Evolutionary conservation across 306 rosid species (phyloP).

Genomic region (Malus sieversii): DNA sequence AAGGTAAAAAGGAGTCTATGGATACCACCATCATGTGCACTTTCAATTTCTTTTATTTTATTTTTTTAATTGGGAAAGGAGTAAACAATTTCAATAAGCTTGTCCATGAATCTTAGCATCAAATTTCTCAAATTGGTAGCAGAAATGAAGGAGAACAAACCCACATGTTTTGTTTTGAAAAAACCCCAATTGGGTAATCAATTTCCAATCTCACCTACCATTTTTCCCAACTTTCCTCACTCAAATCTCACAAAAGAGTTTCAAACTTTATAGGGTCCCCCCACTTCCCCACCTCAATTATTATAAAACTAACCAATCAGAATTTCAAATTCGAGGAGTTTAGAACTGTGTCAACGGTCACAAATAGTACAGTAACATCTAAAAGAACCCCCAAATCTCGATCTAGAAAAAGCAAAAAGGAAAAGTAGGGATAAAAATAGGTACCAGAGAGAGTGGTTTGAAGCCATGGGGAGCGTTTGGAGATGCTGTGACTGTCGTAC

Average conservation of each 20-base stretch:
- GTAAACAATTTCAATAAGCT: background rate
- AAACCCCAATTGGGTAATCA: background rate
- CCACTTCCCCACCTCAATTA: constrained; percentile 2
- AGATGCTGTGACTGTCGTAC: constrained; percentile 46
- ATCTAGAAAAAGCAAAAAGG: background rate
- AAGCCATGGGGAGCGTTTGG: constrained; percentile 68
- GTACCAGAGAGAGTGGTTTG: constrained; percentile 70
- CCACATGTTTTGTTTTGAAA: background rate
- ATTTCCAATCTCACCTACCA: constrained; percentile 5
- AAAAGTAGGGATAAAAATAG: background rate
- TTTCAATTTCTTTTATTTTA: background rate
- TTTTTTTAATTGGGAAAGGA: background rate
- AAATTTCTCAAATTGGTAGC: background rate
- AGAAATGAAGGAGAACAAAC: background rate
- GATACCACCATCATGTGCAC: no score
- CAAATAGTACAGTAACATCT: background rate
- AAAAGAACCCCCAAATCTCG: background rate
- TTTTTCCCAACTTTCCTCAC: background rate
- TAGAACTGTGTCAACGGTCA: constrained; percentile 3
- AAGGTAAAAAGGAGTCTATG: no score
- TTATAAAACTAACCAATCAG: background rate
- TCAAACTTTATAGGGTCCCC: background rate
- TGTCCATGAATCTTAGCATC: background rate
- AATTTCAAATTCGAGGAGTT: background rate
- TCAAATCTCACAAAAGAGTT: background rate